These are phyloP conservation scores for Ampelomyces quisqualis DNA, from an alignment of 2,329 filamentous ascomycete genomes.

Conservation along the genomic window DNA sequence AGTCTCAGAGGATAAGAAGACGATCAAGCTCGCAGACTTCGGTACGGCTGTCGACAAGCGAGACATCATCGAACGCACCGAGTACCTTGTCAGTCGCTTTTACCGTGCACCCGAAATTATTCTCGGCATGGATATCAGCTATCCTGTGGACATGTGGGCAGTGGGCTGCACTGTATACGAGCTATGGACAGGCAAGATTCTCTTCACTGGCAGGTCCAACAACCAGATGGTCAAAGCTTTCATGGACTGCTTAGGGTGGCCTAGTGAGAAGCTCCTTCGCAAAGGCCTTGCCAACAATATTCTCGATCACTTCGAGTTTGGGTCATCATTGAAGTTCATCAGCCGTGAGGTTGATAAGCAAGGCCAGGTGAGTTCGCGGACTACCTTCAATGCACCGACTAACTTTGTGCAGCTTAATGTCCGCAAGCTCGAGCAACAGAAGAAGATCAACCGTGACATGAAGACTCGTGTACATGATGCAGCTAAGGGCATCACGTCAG, in stretches of 20 bases:
- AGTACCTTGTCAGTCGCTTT: constrained; percentile 94
- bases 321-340: constrained; percentile 70
- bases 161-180: constrained; percentile 97
- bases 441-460: constrained; percentile 67
- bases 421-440: constrained; percentile 63
- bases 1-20: constrained; percentile 56
- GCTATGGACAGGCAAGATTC: constrained; percentile 93
- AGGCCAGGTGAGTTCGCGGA: constrained; percentile 28
- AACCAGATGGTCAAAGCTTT: constrained; percentile 98
- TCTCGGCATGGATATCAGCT: constrained; percentile 92
- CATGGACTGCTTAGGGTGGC: constrained; percentile 92
- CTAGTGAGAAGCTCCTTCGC: constrained; percentile 84
- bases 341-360: constrained; percentile 67
- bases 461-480: constrained; percentile 74
- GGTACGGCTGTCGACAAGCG: constrained; percentile 92
- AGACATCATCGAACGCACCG: constrained; percentile 81
- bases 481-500: constrained; percentile 70
- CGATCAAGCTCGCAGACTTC: constrained; percentile 93
- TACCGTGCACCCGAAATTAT: constrained; percentile 98
- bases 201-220: constrained; percentile 93
- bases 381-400: constrained; percentile 4
- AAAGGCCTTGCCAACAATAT: constrained; percentile 67
- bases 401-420: constrained; percentile 59
- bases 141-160: constrained; percentile 95
- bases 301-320: constrained; percentile 63